Percentiles rank a stretch among this genome's conserved stretches.
Evolutionary conservation across 192 early-diverging fungal species (phyloP).

Genomic region (Coemansia sp.): DNA sequence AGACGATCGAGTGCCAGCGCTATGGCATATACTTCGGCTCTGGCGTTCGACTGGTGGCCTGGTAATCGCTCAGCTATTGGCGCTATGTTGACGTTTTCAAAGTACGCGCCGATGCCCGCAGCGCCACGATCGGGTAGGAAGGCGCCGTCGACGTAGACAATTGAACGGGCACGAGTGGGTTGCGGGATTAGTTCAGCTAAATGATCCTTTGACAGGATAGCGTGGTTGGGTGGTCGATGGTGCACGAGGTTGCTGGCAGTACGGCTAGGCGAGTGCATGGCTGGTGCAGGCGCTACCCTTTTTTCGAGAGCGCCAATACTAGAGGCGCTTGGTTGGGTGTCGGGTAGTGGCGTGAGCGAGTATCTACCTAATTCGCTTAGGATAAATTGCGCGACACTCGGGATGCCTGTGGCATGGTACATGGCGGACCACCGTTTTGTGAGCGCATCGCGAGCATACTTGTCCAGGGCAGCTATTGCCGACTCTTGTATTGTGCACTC

Average conservation of each 20-base stretch:
- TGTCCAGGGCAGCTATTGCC: slow-evolving; percentile 23
- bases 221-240: slow-evolving; percentile 31
- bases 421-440: slow-evolving; percentile 26
- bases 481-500: slow-evolving; percentile 11
- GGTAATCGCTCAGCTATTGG: slow-evolving; percentile 25
- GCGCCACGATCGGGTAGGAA: slow-evolving; percentile 26
- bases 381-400: slow-evolving; percentile 17
- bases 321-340: background rate
- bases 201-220: slow-evolving; percentile 33
- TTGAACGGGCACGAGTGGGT: slow-evolving; percentile 7
- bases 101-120: slow-evolving; percentile 42
- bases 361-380: slow-evolving; percentile 1
- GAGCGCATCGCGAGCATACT: slow-evolving; percentile 29
- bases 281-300: no score
- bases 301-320: background rate
- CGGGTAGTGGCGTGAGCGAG: slow-evolving; percentile 5
- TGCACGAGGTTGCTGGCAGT: slow-evolving; percentile 26
- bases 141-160: slow-evolving; percentile 40
- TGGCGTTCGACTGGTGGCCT: slow-evolving; percentile 35
- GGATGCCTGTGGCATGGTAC: slow-evolving; percentile 16
- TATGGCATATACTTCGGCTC: slow-evolving; percentile 39
- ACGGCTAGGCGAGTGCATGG: background rate
- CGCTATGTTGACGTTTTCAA: slow-evolving; percentile 13
- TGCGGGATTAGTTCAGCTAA: slow-evolving; percentile 37
- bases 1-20: slow-evolving; percentile 17